These are phyloP conservation scores for Malassezia caprae DNA, from an alignment of 1,284 basidiomycete genomes.

Conservation along the genomic window DNA sequence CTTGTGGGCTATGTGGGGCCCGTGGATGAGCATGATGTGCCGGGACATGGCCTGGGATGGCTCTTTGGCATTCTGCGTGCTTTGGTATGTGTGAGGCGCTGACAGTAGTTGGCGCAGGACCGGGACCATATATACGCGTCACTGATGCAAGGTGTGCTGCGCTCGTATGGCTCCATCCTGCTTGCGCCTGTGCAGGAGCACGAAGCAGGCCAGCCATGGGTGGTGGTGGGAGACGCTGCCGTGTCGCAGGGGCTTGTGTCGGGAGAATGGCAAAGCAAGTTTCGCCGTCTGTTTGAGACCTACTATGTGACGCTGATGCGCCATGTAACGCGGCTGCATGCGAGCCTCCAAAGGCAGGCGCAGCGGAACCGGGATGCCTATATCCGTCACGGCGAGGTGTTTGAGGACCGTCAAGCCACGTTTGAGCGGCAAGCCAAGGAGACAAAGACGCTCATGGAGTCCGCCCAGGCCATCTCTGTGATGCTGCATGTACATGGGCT, in stretches of 20 bases:
- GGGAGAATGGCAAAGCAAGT: constrained; percentile 70
- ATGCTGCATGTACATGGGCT: constrained; percentile 72
- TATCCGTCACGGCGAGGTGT: constrained; percentile 95
- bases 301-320: constrained; percentile 87
- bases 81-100: constrained; percentile 47
- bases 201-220: constrained; percentile 4
- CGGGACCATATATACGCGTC: constrained; percentile 73
- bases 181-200: constrained; percentile 51
- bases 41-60: constrained; percentile 55
- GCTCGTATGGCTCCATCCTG: constrained; percentile 68
- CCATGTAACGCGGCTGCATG: constrained; percentile 58
- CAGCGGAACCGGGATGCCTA: constrained; percentile 94
- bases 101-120: constrained; percentile 60
- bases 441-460: constrained; percentile 66
- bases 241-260: constrained; percentile 47
- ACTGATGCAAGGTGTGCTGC: constrained; percentile 70
- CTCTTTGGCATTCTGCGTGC: constrained; percentile 47
- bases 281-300: constrained; percentile 80
- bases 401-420: constrained; percentile 93
- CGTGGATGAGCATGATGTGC: neutral
- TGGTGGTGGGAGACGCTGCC: neutral
- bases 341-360: constrained; percentile 93
- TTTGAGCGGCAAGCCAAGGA: constrained; percentile 96
- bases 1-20: constrained; percentile 60
- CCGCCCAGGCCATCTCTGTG: constrained; percentile 60